These are phyloP conservation scores for Fusarium nelsonii DNA, from an alignment of 2,329 filamentous ascomycete genomes.

Conservation along the genomic window DNA sequence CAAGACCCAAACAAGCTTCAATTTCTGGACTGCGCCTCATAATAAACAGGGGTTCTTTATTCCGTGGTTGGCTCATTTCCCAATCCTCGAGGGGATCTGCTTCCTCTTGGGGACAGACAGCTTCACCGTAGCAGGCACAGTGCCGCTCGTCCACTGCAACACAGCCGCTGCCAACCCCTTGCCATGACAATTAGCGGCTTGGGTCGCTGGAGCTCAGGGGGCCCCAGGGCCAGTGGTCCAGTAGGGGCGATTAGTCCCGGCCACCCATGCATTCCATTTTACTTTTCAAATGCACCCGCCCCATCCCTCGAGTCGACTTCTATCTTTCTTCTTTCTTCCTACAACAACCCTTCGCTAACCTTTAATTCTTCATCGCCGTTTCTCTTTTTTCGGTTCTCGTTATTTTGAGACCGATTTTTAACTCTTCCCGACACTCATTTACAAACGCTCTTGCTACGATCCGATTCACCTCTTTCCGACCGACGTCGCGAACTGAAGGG, in stretches of 20 bases:
- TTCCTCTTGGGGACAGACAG: conserved; percentile 9
- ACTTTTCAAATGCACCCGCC: conserved; percentile 38
- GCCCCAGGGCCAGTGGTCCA: conserved; percentile 13
- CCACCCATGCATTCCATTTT: conserved; percentile 36
- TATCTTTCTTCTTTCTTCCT: conserved; percentile 33
- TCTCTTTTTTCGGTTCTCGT: conserved; percentile 43
- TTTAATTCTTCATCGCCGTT: conserved; percentile 44
- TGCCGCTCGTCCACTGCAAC: conserved; percentile 27
- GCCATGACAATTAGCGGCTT: conserved; percentile 38
- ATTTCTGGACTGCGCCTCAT: conserved; percentile 45
- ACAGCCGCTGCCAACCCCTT: conserved; percentile 32
- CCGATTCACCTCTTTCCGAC: conserved; percentile 22
- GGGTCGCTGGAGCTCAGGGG: conserved; percentile 27
- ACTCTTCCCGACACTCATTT: conserved; percentile 51
- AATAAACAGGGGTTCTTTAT: conserved; percentile 25
- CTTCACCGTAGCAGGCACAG: conserved; percentile 30
- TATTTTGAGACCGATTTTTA: conserved; percentile 43
- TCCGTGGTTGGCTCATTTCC: conserved; percentile 26
- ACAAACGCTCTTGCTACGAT: conserved; percentile 31
- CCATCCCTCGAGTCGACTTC: conserved; percentile 30
- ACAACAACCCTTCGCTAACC: conserved; percentile 44
- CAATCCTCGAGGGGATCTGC: conserved; percentile 21
- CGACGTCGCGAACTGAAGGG: conserved; percentile 23
- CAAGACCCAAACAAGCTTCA: conserved; percentile 46
- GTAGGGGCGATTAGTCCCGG: conserved; percentile 24